phyloP scores from a whole-genome alignment of 768 basidiomycete species.

The Suillus tomentosus region DNA sequence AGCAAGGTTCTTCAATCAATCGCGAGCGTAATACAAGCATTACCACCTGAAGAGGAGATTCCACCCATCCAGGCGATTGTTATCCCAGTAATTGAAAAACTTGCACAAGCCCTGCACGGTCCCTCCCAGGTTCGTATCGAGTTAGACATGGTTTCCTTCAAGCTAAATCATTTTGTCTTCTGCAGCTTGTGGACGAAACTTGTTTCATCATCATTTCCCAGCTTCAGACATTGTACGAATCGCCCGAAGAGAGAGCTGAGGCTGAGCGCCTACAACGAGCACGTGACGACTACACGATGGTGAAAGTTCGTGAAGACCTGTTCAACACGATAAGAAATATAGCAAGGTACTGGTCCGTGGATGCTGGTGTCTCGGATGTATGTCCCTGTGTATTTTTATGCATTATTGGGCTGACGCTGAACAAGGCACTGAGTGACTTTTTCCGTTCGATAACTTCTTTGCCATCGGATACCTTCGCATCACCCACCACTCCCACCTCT shows the following conservation, averaged over 20 bases:
- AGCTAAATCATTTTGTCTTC: background rate
- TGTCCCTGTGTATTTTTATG: constrained; percentile 32
- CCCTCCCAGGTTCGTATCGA: constrained; percentile 50
- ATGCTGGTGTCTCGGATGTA: constrained; percentile 77
- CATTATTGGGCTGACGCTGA: constrained; percentile 6
- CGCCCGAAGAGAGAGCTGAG: constrained; percentile 54
- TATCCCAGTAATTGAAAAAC: constrained; percentile 68
- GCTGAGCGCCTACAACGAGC: constrained; percentile 57
- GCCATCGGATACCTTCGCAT: constrained; percentile 52
- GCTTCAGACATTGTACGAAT: constrained; percentile 70
- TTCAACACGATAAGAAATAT: constrained; percentile 58
- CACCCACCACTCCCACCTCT: no score
- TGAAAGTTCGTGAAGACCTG: constrained; percentile 66
- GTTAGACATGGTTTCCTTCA: no score
- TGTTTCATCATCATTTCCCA: constrained; percentile 66
- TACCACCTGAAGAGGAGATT: constrained; percentile 78
- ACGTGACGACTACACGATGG: constrained; percentile 63
- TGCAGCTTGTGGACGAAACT: constrained; percentile 73
- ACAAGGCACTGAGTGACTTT: constrained; percentile 76
- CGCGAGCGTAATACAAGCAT: constrained; percentile 89
- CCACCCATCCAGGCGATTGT: constrained; percentile 79
- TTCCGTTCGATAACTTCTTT: constrained; percentile 86
- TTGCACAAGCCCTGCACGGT: constrained; percentile 61
- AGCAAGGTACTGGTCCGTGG: constrained; percentile 77
- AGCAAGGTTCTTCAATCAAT: constrained; percentile 91